These are phyloP conservation scores for Neofusicoccum sp. DNA, from an alignment of 2,329 filamentous ascomycete genomes.

Conservation along the genomic window DNA sequence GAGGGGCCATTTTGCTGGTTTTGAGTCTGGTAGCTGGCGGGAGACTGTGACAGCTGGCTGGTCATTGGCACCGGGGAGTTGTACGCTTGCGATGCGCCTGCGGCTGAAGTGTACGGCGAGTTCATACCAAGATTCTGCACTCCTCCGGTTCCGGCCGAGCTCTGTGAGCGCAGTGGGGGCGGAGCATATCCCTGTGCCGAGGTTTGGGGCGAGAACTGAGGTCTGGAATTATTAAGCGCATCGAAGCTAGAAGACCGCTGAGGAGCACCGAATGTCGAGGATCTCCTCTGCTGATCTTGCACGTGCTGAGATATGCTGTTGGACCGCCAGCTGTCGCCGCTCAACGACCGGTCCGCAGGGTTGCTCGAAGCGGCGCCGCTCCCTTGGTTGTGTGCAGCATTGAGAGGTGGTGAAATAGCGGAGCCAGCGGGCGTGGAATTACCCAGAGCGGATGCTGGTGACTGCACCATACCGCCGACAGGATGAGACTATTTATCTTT, in stretches of 20 bases:
- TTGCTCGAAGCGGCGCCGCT: background rate
- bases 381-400: slow-evolving; percentile 20
- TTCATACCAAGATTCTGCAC: slow-evolving; percentile 26
- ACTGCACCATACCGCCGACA: slow-evolving; percentile 22
- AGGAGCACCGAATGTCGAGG: slow-evolving; percentile 37
- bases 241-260: slow-evolving; percentile 33
- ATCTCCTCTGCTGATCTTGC: slow-evolving; percentile 14
- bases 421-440: slow-evolving; percentile 22
- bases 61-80: slow-evolving; percentile 47
- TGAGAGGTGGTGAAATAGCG: slow-evolving; percentile 36
- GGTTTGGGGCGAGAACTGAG: slow-evolving; percentile 37
- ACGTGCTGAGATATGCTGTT: slow-evolving; percentile 18
- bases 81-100: slow-evolving; percentile 49
- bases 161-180: slow-evolving; percentile 36
- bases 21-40: slow-evolving; percentile 54
- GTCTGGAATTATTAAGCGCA: slow-evolving; percentile 31
- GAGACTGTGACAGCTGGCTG: slow-evolving; percentile 35
- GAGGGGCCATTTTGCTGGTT: slow-evolving; percentile 60
- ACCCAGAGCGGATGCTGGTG: slow-evolving; percentile 30
- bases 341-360: slow-evolving; percentile 27
- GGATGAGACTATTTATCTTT: background rate
- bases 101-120: slow-evolving; percentile 36
- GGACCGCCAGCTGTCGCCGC: slow-evolving; percentile 36
- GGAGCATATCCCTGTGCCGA: slow-evolving; percentile 33
- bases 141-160: slow-evolving; percentile 22